Evolutionary conservation across 179 eudicot genomes (phyloP), one percentile per base, ranked within the genome.

Genomic region (Beta macrorhiza): DNA sequence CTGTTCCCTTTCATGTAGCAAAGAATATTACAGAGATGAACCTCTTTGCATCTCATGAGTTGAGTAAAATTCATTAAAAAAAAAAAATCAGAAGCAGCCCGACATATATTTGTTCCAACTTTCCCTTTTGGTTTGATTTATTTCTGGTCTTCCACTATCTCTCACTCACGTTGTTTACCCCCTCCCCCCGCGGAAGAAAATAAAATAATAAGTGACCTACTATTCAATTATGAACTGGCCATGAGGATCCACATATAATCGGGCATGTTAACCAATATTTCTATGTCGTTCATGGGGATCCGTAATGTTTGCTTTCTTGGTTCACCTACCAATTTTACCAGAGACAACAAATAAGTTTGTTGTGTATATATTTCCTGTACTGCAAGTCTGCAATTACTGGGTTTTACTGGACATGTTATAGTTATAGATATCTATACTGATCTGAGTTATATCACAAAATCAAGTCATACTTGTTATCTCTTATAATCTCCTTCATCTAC

Each of bases 381-480:
- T 37, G 67, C 42, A 37, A 37, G 42, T 37, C 42, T 37, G 42
- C 9, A 44, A 42, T 58, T 59, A 19, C 25, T 76, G 55, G 11
- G 61, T n/a, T 29, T 19, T 59, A 17, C 10, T 72, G 47, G 20
- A 10, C 75, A 53, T 73, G 11, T 0, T 52, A 52, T 5, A 47
- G 8, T 5, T 7, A 49, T 49, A 49, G 53, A 6, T 49, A 19
- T 15, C 9, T 52, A 16, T n/a, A n/a, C 45, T n/a, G 58, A 57
- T 72, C 37, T 72, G 17, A 72, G 5, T 72, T 47, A n/a, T 32
- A n/a, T 72, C 75, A 49, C 75, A 72, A 72, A 45, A 16, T 49
- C 37, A 20, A 25, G 51, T 37, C 75, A n/a, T 13, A 49, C 63
- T 20, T 44, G 32, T 49, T 47, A 7, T 71, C 42, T 37, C 42